Conservation (phyloP, 2,329 filamentous ascomycete species). For the Sarocladiaceae sp. region DNA sequence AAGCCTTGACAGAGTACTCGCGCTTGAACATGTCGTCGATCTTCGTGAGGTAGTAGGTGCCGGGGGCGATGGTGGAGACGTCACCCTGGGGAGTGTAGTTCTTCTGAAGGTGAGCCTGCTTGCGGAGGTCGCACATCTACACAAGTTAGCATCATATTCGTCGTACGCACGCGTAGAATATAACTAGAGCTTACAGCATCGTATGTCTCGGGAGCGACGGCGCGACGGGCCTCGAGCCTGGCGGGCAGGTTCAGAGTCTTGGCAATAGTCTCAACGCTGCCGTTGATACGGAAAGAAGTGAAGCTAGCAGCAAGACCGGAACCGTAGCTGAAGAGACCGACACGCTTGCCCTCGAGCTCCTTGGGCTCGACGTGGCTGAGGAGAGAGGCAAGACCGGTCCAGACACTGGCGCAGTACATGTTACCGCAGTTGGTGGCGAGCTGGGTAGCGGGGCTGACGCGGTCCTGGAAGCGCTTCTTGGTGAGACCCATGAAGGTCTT, state of each 20-base stretch:
- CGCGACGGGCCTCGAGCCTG: conserved; percentile 60
- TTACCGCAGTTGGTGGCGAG: conserved; percentile 72
- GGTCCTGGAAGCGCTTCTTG: conserved; percentile 80
- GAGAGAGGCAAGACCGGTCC: conserved; percentile 70
- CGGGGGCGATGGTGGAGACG: conserved; percentile 58
- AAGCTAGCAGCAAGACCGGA: conserved; percentile 70
- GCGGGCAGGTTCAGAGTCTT: conserved; percentile 67
- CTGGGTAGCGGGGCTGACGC: conserved; percentile 68
- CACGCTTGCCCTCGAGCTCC: conserved; percentile 64
- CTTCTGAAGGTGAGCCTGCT: conserved; percentile 81
- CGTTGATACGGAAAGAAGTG: conserved; percentile 68
- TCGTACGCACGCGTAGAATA: not conserved
- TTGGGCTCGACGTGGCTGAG: conserved; percentile 60
- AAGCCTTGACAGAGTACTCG: conserved; percentile 72
- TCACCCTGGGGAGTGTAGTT: conserved; percentile 68
- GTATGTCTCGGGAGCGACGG: conserved; percentile 67
- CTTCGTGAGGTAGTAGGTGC: conserved; percentile 74
- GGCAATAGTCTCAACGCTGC: conserved; percentile 63
- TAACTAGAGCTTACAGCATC: conserved; percentile 61
- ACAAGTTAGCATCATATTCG: conserved; percentile 17
- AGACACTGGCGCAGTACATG: conserved; percentile 69
- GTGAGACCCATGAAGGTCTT: conserved; percentile 81
- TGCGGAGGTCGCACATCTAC: conserved; percentile 74
- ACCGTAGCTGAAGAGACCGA: conserved; percentile 76
- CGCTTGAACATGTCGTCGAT: conserved; percentile 86